A percentile compares a stretch with the other conserved stretches of the same genome.
phyloP scores from a whole-genome alignment of 306 rosid genomes.

The Lathyrus aphaca region DNA sequence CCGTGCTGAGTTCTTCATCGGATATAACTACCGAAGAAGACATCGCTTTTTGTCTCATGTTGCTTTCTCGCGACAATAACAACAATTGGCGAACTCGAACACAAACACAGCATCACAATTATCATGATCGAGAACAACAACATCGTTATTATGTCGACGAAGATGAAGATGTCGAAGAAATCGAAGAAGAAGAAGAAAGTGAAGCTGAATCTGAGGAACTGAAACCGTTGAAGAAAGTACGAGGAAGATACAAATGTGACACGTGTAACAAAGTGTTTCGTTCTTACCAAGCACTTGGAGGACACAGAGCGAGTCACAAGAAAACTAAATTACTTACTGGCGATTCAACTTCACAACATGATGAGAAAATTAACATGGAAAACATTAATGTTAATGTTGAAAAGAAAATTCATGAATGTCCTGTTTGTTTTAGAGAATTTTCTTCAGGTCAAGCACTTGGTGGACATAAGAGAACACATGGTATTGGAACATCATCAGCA shows the following conservation, averaged over 20 bases:
- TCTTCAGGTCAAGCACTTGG: constrained; percentile 96
- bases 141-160: background rate
- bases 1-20: constrained; percentile 68
- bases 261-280: constrained; percentile 80
- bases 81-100: constrained; percentile 49
- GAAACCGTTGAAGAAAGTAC: constrained; percentile 50
- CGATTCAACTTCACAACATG: background rate
- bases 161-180: constrained; percentile 1
- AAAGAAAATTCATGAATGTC: constrained; percentile 72
- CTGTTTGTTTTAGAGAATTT: constrained; percentile 80
- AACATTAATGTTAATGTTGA: background rate
- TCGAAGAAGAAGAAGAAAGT: constrained; percentile 46
- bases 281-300: constrained; percentile 92
- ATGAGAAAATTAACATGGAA: background rate
- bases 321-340: constrained; percentile 50
- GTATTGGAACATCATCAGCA: constrained; percentile 34
- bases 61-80: constrained; percentile 71
- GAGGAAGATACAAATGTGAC: constrained; percentile 83
- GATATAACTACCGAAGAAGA: constrained; percentile 75
- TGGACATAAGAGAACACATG: constrained; percentile 95
- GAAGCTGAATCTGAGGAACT: constrained; percentile 61
- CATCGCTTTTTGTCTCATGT: constrained; percentile 81
- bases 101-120: background rate
- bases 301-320: constrained; percentile 96
- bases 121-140: background rate